Evolutionary conservation across 768 basidiomycete genomes (phyloP), one percentile per base, ranked within the genome.

Genomic region (Tricholoma terreum): DNA sequence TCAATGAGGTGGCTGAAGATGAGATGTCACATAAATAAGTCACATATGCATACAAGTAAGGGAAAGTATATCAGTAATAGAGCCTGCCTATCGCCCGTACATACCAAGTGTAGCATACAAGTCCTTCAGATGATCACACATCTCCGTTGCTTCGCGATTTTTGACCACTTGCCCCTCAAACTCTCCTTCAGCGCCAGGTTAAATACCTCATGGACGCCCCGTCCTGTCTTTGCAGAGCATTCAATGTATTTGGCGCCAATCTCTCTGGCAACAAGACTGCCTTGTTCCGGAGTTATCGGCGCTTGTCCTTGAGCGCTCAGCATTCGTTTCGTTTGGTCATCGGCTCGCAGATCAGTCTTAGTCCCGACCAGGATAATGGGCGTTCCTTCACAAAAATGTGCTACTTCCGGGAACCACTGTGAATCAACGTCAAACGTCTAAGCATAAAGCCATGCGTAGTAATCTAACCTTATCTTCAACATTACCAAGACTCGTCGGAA

Each of bases 191-290:
- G 75, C 6, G 97, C 97, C 12, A 89, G 80, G 38, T 86, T 80
- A 71, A 99, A 98, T 35, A 98, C 95, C 46, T 95, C 93, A 61
- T 91, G 86, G 43, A 98, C 92, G 49, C 93, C 93, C 14, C 75
- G 77, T 4, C 94, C 92, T n/a, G 85, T 87, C 77, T 96, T 98
- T 46, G 95, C 92, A 33, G 89, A 91, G 73, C 97, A 98, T 71
- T 99, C 96, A 59, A 88, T 79, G 70, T 98, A 99, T 70, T 85
- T 82, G 15, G 94, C 94, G 22, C 94, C 94, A 52, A 99, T 98
- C 66, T 95, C 92, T 66, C 85, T 85, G 22, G 96, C 96, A 22
- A 96, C 89, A n/a, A 76, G 77, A 3, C 77, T 80, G 1, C 96
- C 97, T 66, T 94, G 92, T 61, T 90, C 88, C 3, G 89, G 70